Base-by-base conservation (phyloP, 345 rosid genomes). In the Gossypium stocksii region DNA sequence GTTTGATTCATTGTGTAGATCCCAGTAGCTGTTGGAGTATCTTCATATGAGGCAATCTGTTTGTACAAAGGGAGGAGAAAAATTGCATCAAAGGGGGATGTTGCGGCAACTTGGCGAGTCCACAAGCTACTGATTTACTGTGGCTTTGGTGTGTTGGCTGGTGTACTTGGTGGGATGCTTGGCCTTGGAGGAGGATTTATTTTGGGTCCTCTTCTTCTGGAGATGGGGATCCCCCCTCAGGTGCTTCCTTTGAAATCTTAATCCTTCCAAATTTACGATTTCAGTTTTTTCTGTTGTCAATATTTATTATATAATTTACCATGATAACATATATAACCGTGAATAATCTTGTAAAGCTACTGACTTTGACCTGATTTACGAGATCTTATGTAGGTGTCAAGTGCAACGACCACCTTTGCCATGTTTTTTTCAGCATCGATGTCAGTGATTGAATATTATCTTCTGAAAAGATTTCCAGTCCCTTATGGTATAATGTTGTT, bases 161-260 rank as follows among this genome's bases (percentile, higher is more conserved):
- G 86, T 34, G 29, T 79, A 0, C 82, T 84, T 52, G 86, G 87
- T 46, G 89, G 89, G 12, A 41, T 84, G 82, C 85, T 86, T 8
- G 61, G 61, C 9, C 61, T 57, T 17, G 61, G 61, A 7, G 61
- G 61, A 20, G 61, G 61, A 57, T 57, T 57, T 20, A 57, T 57
- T 19, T 7, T 57, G 61, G 61, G 61, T 57, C 61, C 61, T 6
- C 61, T 86, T 38, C 79, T 86, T 59, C 77, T 86, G 43, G 87
- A 83, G 68, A 51, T 86, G 59, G 89, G 87, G 44, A 58, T 86
- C 69, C 87, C 89, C 75, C 87, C 89, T 27, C 87, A 86, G 87
- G 89, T 86, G 23, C 41, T 34, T 34, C 7, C 41, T 34, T 34
- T 34, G 41, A 34, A 5, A 5, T 34, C 41, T 5, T 34, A 34